phyloP scores from a whole-genome alignment of 768 basidiomycete genomes.

The Leccinum rimulosum region DNA sequence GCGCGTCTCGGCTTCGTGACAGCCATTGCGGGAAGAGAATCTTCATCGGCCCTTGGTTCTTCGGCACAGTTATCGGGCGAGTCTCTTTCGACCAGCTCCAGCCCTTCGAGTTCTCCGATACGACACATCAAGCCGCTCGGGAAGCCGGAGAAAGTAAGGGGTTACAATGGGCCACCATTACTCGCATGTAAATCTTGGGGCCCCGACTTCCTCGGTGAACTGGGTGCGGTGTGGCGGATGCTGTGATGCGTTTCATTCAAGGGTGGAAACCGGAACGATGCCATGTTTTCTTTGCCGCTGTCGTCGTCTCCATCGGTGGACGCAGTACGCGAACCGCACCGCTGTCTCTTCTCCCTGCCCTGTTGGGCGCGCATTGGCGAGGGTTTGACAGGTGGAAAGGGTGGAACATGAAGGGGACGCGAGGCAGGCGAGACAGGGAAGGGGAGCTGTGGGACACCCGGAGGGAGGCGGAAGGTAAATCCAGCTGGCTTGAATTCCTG shows the following conservation, averaged over 20 bases:
- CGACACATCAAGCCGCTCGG: conserved; percentile 35
- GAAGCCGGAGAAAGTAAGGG: conserved; percentile 72
- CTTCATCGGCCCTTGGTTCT: conserved; percentile 17
- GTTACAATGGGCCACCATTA: conserved; percentile 25
- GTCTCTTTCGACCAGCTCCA: conserved; percentile 12
- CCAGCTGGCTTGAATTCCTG: conserved; percentile 76
- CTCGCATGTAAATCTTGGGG: conserved; percentile 18
- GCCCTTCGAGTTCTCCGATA: conserved; percentile 9
- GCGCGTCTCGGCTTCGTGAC: conserved; percentile 53
- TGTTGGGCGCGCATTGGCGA: conserved; percentile 40
- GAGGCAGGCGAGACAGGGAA: conserved; percentile 30
- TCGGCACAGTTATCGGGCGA: conserved; percentile 3
- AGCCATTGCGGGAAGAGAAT: conserved; percentile 12
- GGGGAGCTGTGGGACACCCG: conserved; percentile 58
- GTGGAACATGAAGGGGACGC: conserved; percentile 42
- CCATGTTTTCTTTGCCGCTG: conserved; percentile 57
- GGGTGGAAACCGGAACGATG: conserved; percentile 75
- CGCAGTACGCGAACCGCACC: conserved; percentile 46
- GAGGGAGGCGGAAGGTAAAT: conserved; percentile 76
- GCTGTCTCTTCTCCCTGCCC: conserved; percentile 79
- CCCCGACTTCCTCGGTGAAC: conserved; percentile 34
- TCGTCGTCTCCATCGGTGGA: conserved; percentile 43
- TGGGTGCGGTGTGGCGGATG: conserved; percentile 46
- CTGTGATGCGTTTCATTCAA: conserved; percentile 48
- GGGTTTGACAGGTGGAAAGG: conserved; percentile 31